A percentile compares a stretch with the other conserved stretches of the same genome.
These are phyloP conservation scores for Talaromyces sp. DNA, from an alignment of 2,329 filamentous ascomycete genomes.

Conservation along the genomic window DNA sequence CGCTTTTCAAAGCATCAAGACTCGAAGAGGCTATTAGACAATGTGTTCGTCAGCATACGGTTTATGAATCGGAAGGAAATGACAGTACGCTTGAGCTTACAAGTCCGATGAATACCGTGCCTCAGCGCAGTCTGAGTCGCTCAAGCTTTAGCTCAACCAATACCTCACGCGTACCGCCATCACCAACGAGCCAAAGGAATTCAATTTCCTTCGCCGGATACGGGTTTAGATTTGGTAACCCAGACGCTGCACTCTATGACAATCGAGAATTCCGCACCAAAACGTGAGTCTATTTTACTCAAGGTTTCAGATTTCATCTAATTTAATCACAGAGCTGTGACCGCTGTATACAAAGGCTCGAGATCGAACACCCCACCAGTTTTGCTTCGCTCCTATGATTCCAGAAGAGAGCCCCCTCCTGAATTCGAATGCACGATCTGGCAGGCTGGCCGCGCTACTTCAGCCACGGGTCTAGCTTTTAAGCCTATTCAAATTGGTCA, in stretches of 20 bases:
- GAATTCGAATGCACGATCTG: slow-evolving; percentile 95
- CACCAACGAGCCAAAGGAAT: slow-evolving; percentile 51
- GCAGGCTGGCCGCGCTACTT: slow-evolving; percentile 94
- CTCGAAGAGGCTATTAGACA: slow-evolving; percentile 90
- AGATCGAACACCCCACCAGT: slow-evolving; percentile 62
- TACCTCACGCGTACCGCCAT: slow-evolving; percentile 54
- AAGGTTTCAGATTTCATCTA: slow-evolving; percentile 10
- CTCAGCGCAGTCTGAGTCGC: slow-evolving; percentile 65
- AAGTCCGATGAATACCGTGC: slow-evolving; percentile 42
- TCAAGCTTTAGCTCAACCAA: slow-evolving; percentile 80
- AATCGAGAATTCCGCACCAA: slow-evolving; percentile 79
- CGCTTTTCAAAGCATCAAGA: slow-evolving; percentile 93
- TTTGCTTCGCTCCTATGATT: slow-evolving; percentile 89
- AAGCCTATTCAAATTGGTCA: slow-evolving; percentile 94
- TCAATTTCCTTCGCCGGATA: slow-evolving; percentile 37
- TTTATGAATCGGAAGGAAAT: slow-evolving; percentile 76
- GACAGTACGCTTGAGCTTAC: slow-evolving; percentile 54
- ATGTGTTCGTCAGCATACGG: slow-evolving; percentile 78
- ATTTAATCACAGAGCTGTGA: slow-evolving; percentile 63
- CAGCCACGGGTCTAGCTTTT: slow-evolving; percentile 84
- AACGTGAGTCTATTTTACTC: slow-evolving; percentile 58
- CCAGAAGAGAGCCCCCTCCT: slow-evolving; percentile 79
- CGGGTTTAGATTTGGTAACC: slow-evolving; percentile 63
- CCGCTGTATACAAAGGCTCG: slow-evolving; percentile 83
- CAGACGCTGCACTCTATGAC: slow-evolving; percentile 84